These are phyloP conservation scores for Trametopsis cervina DNA, from an alignment of 768 basidiomycete genomes.

Conservation along the genomic window DNA sequence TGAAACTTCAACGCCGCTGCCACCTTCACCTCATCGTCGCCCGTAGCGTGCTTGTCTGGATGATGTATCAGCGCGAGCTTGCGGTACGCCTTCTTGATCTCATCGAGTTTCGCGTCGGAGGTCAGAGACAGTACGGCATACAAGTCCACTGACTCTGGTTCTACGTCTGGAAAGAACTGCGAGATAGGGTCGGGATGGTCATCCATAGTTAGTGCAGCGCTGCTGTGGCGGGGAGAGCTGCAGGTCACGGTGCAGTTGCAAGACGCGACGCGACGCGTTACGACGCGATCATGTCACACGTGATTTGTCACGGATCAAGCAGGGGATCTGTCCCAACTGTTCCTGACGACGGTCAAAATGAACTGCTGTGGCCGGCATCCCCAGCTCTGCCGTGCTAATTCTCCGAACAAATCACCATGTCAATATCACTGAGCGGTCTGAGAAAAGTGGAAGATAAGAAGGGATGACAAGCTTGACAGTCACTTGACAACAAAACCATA, in stretches of 20 bases:
- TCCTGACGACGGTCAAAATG: too few relatives aligned
- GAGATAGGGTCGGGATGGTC: constrained; percentile 57
- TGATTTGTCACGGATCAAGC: background rate
- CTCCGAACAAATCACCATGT: too few relatives aligned
- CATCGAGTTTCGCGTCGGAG: constrained; percentile 48
- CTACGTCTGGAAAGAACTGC: constrained; percentile 64
- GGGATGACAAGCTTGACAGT: too few relatives aligned
- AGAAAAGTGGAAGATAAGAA: too few relatives aligned
- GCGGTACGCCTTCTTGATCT: constrained; percentile 81
- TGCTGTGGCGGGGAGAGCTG: constrained; percentile 1
- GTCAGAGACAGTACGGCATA: constrained; percentile 65
- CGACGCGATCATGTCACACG: background rate
- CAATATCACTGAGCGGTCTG: too few relatives aligned
- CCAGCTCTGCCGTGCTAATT: too few relatives aligned
- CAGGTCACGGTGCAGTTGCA: constrained; percentile 3
- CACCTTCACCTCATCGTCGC: constrained; percentile 52
- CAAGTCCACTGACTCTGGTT: constrained; percentile 61
- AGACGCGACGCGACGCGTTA: constrained; percentile 2
- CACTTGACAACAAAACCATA: too few relatives aligned
- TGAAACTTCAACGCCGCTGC: constrained; percentile 78
- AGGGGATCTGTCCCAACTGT: too few relatives aligned
- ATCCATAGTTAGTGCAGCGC: constrained; percentile 42
- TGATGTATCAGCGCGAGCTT: constrained; percentile 76
- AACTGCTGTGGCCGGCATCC: too few relatives aligned
- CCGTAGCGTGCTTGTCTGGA: constrained; percentile 80